Evolutionary conservation across 2,329 filamentous ascomycete species (phyloP).

Genomic region (Monosporascus sp.): DNA sequence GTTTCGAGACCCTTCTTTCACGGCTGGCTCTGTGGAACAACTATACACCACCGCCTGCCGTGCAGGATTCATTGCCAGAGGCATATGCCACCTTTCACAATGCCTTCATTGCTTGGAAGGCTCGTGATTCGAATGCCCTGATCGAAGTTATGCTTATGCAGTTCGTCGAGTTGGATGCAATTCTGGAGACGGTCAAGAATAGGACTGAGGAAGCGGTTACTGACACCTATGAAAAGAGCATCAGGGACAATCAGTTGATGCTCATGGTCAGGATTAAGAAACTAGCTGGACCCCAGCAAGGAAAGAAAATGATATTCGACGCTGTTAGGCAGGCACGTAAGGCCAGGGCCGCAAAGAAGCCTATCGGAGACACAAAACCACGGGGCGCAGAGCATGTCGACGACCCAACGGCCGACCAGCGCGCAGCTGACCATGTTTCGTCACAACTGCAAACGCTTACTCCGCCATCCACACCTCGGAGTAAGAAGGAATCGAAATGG

Average conservation of each 20-base stretch:
- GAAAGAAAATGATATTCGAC: slow-evolving; percentile 67
- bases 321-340: slow-evolving; percentile 68
- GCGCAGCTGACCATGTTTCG: slow-evolving; percentile 31
- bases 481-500: slow-evolving; percentile 33
- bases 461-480: slow-evolving; percentile 46
- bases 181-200: slow-evolving; percentile 78
- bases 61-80: slow-evolving; percentile 59
- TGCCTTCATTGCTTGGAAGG: slow-evolving; percentile 79
- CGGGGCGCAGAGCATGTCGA: slow-evolving; percentile 50
- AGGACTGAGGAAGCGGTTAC: slow-evolving; percentile 68
- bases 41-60: slow-evolving; percentile 58
- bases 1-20: slow-evolving; percentile 69
- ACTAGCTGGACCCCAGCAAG: slow-evolving; percentile 65
- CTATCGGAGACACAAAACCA: slow-evolving; percentile 64
- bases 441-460: slow-evolving; percentile 46
- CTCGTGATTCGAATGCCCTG: slow-evolving; percentile 69
- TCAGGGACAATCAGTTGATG: slow-evolving; percentile 74
- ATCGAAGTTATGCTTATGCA: slow-evolving; percentile 83
- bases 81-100: slow-evolving; percentile 70
- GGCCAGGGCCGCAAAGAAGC: slow-evolving; percentile 57
- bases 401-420: slow-evolving; percentile 33
- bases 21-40: slow-evolving; percentile 61
- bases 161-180: slow-evolving; percentile 78
- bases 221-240: slow-evolving; percentile 72
- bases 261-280: slow-evolving; percentile 75